A percentile compares a stretch with the other conserved stretches of the same genome.
Conservation (phyloP, 2,329 filamentous ascomycete species). For the Trichothecium roseum region DNA sequence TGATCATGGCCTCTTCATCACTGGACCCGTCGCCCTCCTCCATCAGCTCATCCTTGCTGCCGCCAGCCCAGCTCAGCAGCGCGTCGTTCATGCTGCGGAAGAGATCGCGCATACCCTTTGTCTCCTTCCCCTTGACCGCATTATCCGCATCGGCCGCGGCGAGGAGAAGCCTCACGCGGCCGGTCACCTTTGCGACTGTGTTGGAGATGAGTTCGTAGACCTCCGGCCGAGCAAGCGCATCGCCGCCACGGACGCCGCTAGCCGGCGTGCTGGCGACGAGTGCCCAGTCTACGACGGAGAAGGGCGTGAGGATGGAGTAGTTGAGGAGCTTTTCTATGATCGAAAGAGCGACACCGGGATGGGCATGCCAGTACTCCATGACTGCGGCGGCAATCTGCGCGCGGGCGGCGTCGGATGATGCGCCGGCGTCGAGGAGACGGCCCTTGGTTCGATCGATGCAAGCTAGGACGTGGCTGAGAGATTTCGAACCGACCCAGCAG, state of each 20-base stretch:
- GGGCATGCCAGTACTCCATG: slow-evolving; percentile 85
- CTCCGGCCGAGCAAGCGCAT: slow-evolving; percentile 62
- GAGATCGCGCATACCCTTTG: slow-evolving; percentile 64
- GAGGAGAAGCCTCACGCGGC: slow-evolving; percentile 73
- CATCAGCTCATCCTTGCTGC: slow-evolving; percentile 64
- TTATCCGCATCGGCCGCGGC: slow-evolving; percentile 50
- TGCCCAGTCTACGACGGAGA: slow-evolving; percentile 83
- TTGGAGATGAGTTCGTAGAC: slow-evolving; percentile 84
- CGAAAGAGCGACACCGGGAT: slow-evolving; percentile 82
- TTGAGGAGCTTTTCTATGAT: slow-evolving; percentile 97
- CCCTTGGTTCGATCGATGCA: slow-evolving; percentile 94
- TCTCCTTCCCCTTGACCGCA: slow-evolving; percentile 58
- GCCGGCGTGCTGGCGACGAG: slow-evolving; percentile 48
- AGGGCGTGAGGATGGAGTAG: slow-evolving; percentile 84
- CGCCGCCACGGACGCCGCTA: slow-evolving; percentile 30
- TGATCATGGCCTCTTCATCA: slow-evolving; percentile 54
- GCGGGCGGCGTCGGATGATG: slow-evolving; percentile 63
- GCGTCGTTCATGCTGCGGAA: slow-evolving; percentile 75
- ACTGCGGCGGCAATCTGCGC: slow-evolving; percentile 85
- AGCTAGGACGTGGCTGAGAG: slow-evolving; percentile 87
- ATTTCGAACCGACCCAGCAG: slow-evolving; percentile 89
- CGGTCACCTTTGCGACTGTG: slow-evolving; percentile 84
- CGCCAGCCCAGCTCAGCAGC: slow-evolving; percentile 60
- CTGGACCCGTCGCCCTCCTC: slow-evolving; percentile 52
- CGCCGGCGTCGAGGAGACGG: slow-evolving; percentile 68